Evolutionary conservation across 2,329 filamentous ascomycete species (phyloP), one percentile per base, ranked within the genome.

Genomic region (Immersiporthe knoxdaviesiana): DNA sequence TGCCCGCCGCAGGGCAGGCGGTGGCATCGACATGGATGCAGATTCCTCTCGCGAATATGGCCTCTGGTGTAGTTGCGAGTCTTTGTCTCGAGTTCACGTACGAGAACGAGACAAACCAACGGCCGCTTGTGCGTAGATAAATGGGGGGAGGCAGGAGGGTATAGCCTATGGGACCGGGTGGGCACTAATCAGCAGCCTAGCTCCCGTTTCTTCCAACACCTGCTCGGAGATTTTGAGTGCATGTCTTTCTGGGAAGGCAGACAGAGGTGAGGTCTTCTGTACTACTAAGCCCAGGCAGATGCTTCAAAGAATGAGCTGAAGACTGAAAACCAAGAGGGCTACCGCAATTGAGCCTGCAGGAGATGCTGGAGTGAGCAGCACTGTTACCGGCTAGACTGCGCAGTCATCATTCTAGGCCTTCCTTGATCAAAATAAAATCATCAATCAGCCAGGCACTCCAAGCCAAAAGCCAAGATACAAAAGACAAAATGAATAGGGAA

Each of bases 21-120:
- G 65, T 66, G 68, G 65, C 68, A 70, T 70, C 41, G 70, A 70
- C 70, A 71, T 71, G 63, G 8, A 27, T 66, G 61, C 39, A 16
- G 30, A 60, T 35, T 4, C 37, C 16, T 59, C 41, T 41, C 24
- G 21, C 37, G 24, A 54, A 32, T 8, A 24, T n/a, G 18, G 11
- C 16, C 54, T 56, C 16, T 37, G 37, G 35, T 30, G 24, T 27
- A 32, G n/a, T n/a, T 24, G 30, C 21, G 30, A 21, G 27, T n/a
- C 27, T n/a, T 10, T 32, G 56, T 32, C 18, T 37, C 56, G n/a
- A 58, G 32, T 6, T 35, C 56, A 12, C 37, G n/a, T n/a, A n/a
- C 37, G 6, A 37, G 21, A 10, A n/a, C 18, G 8, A 12, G 27
- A 47, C 35, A 7, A 24, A 24, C 4, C 52, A 1, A 24, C 24